phyloP scores from a whole-genome alignment of 805 yeast genomes.

The Cyberlindnera euphorbiiphila region DNA sequence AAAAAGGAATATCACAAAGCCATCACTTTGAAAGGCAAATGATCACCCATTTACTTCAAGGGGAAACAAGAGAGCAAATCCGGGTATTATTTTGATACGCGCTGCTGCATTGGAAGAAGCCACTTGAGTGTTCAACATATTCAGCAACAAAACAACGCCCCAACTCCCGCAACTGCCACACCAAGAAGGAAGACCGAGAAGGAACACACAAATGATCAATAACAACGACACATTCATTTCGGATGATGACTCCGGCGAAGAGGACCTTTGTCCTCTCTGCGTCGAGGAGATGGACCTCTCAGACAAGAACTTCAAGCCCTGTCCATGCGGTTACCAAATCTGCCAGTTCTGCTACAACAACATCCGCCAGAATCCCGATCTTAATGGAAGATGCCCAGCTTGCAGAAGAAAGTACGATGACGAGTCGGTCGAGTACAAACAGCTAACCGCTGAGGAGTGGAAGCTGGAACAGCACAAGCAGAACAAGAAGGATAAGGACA shows the following conservation, averaged over 20 bases:
- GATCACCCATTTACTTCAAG: too few species aligned
- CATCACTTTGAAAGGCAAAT: too few species aligned
- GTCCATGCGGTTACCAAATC: conserved; percentile 98
- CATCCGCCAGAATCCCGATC: conserved; percentile 90
- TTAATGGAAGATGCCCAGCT: conserved; percentile 96
- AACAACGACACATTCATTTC: conserved; percentile 56
- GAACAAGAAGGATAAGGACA: conserved; percentile 76
- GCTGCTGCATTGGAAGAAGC: too few species aligned
- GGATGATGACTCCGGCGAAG: conserved; percentile 66
- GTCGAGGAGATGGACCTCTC: conserved; percentile 97
- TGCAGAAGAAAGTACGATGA: conserved; percentile 94
- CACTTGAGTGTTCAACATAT: too few species aligned
- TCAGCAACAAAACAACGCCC: too few species aligned
- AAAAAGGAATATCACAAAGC: too few species aligned
- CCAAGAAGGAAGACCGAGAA: too few species aligned
- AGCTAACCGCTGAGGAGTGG: conserved; percentile 78
- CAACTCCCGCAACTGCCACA: too few species aligned
- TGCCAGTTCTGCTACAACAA: conserved; percentile 98
- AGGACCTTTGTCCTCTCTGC: conserved; percentile 86
- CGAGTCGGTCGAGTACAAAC: conserved; percentile 82
- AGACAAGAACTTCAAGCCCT: conserved; percentile 96
- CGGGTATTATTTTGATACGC: too few species aligned
- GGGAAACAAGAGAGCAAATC: too few species aligned
- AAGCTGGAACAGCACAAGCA: conserved; percentile 76
- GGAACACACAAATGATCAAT: conserved; percentile 24